Percentiles rank a stretch among this genome's conserved stretches.
Conservation (phyloP, 148 eudicot genomes). For the Persicaria tinctoria region DNA sequence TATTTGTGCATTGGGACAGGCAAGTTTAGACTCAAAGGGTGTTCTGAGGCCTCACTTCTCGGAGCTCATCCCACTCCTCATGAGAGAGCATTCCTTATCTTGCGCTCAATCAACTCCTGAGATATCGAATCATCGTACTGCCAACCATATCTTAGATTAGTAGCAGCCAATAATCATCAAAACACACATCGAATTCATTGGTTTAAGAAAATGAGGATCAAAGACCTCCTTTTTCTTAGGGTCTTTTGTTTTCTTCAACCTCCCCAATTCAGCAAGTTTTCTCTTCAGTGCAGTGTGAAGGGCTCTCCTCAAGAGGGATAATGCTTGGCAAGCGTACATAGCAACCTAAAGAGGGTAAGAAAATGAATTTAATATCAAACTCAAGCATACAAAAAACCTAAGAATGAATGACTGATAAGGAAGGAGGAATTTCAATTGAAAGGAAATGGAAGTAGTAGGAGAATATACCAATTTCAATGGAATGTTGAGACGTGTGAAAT, state of each 20-base stretch:
- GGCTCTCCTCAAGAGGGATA: slow-evolving; percentile 30
- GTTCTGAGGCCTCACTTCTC: slow-evolving; percentile 86
- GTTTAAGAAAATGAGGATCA: not conserved
- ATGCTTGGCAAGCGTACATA: slow-evolving; percentile 33
- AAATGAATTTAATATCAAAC: not conserved
- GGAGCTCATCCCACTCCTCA: slow-evolving; percentile 86
- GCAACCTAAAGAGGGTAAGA: slow-evolving; percentile 4
- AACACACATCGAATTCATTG: not conserved
- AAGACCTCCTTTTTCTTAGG: slow-evolving; percentile 47
- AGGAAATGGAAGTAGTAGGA: not conserved
- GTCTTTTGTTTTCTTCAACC: slow-evolving; percentile 37
- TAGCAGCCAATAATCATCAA: not conserved
- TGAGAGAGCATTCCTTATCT: slow-evolving; percentile 72
- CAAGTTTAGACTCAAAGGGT: slow-evolving; percentile 90
- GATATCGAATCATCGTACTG: slow-evolving; percentile 78
- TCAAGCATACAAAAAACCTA: not conserved
- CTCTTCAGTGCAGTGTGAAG: slow-evolving; percentile 55
- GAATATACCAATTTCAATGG: slow-evolving; percentile 1
- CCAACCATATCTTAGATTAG: slow-evolving; percentile 3
- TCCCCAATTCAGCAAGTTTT: slow-evolving; percentile 49
- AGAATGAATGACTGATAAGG: not conserved
- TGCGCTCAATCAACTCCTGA: slow-evolving; percentile 72
- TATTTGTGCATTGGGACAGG: slow-evolving; percentile 80
- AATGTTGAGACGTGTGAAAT: too few species aligned
- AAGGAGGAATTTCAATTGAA: not conserved